Conservation (phyloP, 2,329 filamentous ascomycete species). For the Diaporthe citriasiana region DNA sequence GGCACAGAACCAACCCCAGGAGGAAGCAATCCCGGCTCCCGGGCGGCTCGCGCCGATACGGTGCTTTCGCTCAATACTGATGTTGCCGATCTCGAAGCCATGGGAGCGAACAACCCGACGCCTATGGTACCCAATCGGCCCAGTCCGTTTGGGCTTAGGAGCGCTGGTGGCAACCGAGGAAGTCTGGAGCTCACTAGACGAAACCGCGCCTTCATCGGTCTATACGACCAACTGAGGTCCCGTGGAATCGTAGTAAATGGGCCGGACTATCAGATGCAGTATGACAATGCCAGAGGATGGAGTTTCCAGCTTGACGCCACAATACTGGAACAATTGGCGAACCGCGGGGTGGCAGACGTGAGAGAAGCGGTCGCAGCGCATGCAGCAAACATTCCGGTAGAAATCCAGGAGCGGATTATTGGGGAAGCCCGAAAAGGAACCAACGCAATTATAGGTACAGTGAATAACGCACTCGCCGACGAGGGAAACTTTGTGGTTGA, state of each 20-base stretch:
- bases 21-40: background rate
- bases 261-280: background rate
- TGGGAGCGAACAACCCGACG: background rate
- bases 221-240: background rate
- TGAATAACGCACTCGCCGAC: background rate
- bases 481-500: conserved; percentile 2
- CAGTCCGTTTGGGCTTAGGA: background rate
- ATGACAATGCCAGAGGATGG: background rate
- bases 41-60: background rate
- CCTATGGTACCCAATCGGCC: background rate
- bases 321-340: background rate
- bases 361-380: background rate
- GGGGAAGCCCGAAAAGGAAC: background rate
- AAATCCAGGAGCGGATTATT: background rate
- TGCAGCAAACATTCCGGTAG: conserved; percentile 1
- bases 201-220: background rate
- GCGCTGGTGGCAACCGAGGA: background rate
- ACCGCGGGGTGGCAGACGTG: background rate
- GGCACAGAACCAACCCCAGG: background rate
- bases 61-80: background rate
- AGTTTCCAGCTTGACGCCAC: background rate
- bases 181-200: background rate
- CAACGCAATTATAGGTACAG: background rate
- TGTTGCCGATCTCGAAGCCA: background rate
- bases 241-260: background rate